Percentiles rank a stretch among this genome's conserved stretches.
These are phyloP conservation scores for Fomitopsis pulvina DNA, from an alignment of 768 basidiomycete species.

Conservation along the genomic window DNA sequence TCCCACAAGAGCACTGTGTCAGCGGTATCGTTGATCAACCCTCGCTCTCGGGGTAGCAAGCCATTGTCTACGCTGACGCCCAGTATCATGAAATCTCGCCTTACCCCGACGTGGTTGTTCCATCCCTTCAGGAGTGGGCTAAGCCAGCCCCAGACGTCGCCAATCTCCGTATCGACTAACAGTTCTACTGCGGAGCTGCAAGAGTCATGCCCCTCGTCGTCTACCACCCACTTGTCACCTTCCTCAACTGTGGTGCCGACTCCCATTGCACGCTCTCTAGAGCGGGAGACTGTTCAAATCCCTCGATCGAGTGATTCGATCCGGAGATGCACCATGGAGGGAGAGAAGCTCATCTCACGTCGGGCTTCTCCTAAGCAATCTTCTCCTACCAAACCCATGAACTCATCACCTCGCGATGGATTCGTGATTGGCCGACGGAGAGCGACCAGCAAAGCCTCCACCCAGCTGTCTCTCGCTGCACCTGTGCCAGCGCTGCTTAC, in stretches of 20 bases:
- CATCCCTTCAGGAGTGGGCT: slow-evolving; percentile 63
- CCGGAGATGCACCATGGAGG: slow-evolving; percentile 49
- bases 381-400: slow-evolving; percentile 52
- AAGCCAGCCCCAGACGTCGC: slow-evolving; percentile 57
- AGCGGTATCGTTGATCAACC: slow-evolving; percentile 20
- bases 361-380: slow-evolving; percentile 44
- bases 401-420: slow-evolving; percentile 59
- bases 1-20: slow-evolving; percentile 37
- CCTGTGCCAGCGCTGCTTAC: slow-evolving; percentile 42
- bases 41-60: slow-evolving; percentile 11
- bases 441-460: slow-evolving; percentile 29
- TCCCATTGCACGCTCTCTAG: slow-evolving; percentile 24
- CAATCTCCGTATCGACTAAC: slow-evolving; percentile 42
- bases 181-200: background rate
- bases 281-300: slow-evolving; percentile 33
- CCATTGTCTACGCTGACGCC: slow-evolving; percentile 31
- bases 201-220: slow-evolving; percentile 3
- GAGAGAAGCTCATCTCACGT: slow-evolving; percentile 42
- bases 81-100: slow-evolving; percentile 42
- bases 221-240: background rate
- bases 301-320: slow-evolving; percentile 32
- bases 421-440: slow-evolving; percentile 44
- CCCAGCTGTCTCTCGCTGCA: slow-evolving; percentile 40
- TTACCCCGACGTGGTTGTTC: slow-evolving; percentile 75
- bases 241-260: slow-evolving; percentile 17